Conservation (phyloP, 2,329 filamentous ascomycete genomes). For the Aspergillus jensenii region DNA sequence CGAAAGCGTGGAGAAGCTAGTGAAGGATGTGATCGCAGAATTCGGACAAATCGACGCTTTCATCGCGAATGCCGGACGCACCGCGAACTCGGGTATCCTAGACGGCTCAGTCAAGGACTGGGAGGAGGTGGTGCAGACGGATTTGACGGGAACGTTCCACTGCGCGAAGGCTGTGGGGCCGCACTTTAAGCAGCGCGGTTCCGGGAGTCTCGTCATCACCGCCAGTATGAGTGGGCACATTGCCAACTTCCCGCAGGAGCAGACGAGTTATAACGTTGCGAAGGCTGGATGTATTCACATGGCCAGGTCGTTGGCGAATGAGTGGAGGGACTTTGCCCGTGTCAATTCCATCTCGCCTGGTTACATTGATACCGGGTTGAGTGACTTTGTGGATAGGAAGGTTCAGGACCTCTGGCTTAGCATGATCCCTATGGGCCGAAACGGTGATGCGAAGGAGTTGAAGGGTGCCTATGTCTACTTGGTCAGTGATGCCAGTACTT, state of each 20-base stretch:
- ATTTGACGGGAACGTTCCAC: conserved; percentile 82
- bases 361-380: conserved; percentile 67
- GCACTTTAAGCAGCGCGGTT: conserved; percentile 68
- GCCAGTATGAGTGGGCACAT: conserved; percentile 61
- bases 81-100: conserved; percentile 66
- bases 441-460: conserved; percentile 65
- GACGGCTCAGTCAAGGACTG: conserved; percentile 70
- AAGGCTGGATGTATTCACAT: conserved; percentile 68
- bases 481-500: conserved; percentile 48
- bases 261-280: conserved; percentile 64
- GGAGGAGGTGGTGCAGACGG: conserved; percentile 78
- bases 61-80: conserved; percentile 70
- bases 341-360: conserved; percentile 69
- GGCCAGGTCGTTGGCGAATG: conserved; percentile 64
- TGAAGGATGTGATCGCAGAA: conserved; percentile 62
- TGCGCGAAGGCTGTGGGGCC: conserved; percentile 85
- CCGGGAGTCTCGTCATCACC: conserved; percentile 65
- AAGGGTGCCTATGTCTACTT: conserved; percentile 59
- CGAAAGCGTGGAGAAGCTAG: conserved; percentile 56
- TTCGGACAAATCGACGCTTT: conserved; percentile 70
- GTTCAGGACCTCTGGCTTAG: conserved; percentile 58
- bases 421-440: conserved; percentile 61
- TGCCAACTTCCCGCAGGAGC: conserved; percentile 62
- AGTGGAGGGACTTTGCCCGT: conserved; percentile 68
- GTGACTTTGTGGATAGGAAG: conserved; percentile 63